These are phyloP conservation scores for Zymoseptoria crescenta DNA, from an alignment of 2,329 filamentous ascomycete genomes.

Conservation along the genomic window DNA sequence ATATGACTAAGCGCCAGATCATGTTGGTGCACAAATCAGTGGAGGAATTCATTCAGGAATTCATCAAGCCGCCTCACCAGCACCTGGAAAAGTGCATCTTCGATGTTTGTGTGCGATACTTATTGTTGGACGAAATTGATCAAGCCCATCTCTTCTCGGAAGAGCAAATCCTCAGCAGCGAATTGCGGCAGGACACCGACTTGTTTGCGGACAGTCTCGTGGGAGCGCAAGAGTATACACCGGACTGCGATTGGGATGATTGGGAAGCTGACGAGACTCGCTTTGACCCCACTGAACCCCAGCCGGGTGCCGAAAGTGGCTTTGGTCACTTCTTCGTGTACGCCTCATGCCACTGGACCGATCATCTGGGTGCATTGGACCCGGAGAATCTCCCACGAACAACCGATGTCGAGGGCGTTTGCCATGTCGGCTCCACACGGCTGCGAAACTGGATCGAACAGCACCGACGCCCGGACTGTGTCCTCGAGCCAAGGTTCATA, in stretches of 20 bases:
- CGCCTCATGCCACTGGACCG: conserved; percentile 31
- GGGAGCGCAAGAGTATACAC: conserved; percentile 14
- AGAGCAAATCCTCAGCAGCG: conserved; percentile 19
- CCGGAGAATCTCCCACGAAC: conserved; percentile 13
- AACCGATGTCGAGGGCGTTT: not conserved
- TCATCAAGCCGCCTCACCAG: not conserved
- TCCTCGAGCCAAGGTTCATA: conserved; percentile 24
- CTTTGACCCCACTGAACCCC: conserved; percentile 19
- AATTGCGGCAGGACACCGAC: conserved; percentile 17
- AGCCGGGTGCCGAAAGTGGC: conserved; percentile 1
- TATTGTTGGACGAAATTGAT: conserved; percentile 27
- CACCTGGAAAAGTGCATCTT: not conserved
- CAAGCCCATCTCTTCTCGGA: conserved; percentile 24
- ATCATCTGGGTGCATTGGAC: conserved; percentile 26
- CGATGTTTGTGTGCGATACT: conserved; percentile 12
- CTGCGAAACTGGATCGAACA: not conserved
- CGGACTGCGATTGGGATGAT: conserved; percentile 23
- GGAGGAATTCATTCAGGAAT: not conserved
- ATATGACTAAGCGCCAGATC: not conserved
- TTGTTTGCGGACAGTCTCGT: conserved; percentile 22
- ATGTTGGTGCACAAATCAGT: not conserved
- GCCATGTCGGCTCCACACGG: not conserved
- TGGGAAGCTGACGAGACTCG: conserved; percentile 29
- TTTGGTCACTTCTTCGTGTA: conserved; percentile 31
- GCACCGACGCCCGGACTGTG: not conserved